Conservation (phyloP, 83 land plant species). For the Picea abies region DNA sequence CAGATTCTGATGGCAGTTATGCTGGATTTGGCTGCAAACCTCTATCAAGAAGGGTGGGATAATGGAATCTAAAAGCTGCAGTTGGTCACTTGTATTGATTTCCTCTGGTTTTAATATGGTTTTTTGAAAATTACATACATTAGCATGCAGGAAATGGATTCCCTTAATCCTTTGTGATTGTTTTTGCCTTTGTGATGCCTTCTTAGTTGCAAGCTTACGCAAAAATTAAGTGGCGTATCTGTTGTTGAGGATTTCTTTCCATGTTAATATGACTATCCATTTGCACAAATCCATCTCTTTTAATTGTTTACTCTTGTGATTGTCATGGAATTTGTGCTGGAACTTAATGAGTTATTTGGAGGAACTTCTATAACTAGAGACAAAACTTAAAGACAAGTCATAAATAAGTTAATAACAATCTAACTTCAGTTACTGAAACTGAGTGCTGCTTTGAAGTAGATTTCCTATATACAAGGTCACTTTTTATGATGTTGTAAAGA, state of each 20-base stretch:
- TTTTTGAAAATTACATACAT: neutral
- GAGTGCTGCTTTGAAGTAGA: neutral
- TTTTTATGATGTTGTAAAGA: neutral
- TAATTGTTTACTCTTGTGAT: too few species aligned
- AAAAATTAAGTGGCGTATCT: too few species aligned
- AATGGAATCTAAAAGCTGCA: neutral
- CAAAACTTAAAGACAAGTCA: neutral
- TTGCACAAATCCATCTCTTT: too few species aligned
- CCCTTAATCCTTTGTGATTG: neutral
- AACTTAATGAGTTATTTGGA: neutral
- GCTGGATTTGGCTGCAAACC: neutral
- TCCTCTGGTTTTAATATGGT: neutral
- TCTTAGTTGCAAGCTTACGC: too few species aligned
- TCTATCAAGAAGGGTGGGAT: neutral
- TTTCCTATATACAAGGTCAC: neutral
- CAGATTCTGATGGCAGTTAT: too few species aligned
- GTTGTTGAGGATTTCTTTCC: too few species aligned
- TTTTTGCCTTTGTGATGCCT: too few species aligned
- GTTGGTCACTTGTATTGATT: neutral
- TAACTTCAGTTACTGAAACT: neutral
- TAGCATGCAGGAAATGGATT: neutral
- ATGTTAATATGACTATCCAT: too few species aligned
- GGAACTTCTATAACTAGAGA: neutral
- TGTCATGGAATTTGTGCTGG: neutral
- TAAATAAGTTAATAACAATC: neutral